These are phyloP conservation scores for Calonectria ilicicola DNA, from an alignment of 2,329 filamentous ascomycete genomes.

Conservation along the genomic window DNA sequence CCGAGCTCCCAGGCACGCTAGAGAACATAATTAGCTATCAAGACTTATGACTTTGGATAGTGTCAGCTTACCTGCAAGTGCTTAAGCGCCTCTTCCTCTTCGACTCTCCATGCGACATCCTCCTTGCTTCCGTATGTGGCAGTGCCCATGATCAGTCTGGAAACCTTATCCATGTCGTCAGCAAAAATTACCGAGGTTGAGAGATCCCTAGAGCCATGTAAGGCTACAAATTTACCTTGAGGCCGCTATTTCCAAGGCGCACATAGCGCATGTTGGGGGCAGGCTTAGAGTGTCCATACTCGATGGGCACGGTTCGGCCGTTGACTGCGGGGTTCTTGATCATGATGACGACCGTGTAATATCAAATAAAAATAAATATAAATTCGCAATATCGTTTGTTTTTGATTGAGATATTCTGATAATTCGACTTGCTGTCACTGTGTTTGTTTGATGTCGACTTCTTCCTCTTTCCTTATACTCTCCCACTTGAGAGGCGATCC, in stretches of 20 bases:
- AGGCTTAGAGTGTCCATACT: slow-evolving; percentile 1
- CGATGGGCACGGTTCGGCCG: background rate
- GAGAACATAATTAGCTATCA: background rate
- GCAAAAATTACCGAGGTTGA: background rate
- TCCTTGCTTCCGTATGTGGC: slow-evolving; percentile 7
- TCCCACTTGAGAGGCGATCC: background rate
- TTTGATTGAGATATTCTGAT: background rate
- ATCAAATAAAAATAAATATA: background rate
- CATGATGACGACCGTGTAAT: background rate
- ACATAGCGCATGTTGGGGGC: slow-evolving; percentile 8
- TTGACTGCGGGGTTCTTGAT: background rate
- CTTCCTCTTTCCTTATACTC: background rate
- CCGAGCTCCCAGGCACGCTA: slow-evolving; percentile 7
- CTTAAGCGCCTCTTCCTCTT: slow-evolving; percentile 3
- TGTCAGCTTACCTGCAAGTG: background rate
- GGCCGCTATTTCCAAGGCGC: slow-evolving; percentile 1
- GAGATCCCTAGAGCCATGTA: background rate
- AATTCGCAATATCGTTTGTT: background rate
- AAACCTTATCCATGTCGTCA: background rate
- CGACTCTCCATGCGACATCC: background rate
- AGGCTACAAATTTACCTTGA: background rate
- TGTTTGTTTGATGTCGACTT: background rate
- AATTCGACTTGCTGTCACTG: background rate
- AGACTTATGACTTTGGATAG: background rate
- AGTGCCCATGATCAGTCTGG: background rate